phyloP scores from a whole-genome alignment of 306 rosid species.

The Lathyrus aphaca region DNA sequence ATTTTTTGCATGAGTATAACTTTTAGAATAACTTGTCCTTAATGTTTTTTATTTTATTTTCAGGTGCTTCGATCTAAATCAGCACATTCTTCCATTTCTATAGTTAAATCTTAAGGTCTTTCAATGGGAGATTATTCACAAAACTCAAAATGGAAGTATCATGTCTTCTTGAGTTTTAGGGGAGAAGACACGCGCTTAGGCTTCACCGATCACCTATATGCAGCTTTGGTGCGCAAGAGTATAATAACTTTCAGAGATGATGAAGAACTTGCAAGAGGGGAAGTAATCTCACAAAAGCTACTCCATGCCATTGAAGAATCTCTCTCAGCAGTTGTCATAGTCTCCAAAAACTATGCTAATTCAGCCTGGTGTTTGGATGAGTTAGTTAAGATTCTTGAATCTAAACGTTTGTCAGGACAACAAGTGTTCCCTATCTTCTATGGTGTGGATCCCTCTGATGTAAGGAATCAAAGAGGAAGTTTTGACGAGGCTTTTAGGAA shows the following conservation, averaged over 20 bases:
- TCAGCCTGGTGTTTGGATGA: slow-evolving; percentile 44
- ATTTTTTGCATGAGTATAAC: neutral
- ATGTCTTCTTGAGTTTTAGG: slow-evolving; percentile 44
- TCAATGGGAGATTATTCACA: slow-evolving; percentile 26
- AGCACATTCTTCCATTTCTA: neutral
- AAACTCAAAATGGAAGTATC: slow-evolving; percentile 35
- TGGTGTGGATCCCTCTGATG: slow-evolving; percentile 33
- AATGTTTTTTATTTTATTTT: neutral
- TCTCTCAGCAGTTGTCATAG: slow-evolving; percentile 27
- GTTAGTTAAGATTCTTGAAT: slow-evolving; percentile 31
- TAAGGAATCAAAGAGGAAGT: slow-evolving; percentile 31
- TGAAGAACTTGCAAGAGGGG: slow-evolving; percentile 35
- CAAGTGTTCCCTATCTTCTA: slow-evolving; percentile 31
- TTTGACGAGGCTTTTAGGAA: slow-evolving; percentile 28
- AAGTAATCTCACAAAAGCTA: slow-evolving; percentile 21
- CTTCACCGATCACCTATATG: slow-evolving; percentile 9
- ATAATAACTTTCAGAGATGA: slow-evolving; percentile 24
- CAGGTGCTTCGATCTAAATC: slow-evolving; percentile 2
- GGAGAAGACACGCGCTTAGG: slow-evolving; percentile 22
- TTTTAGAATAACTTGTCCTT: slow-evolving; percentile 1
- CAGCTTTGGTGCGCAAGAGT: slow-evolving; percentile 3
- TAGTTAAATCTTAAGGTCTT: neutral
- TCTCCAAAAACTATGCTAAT: slow-evolving; percentile 35
- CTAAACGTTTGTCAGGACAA: neutral
- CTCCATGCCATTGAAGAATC: slow-evolving; percentile 30